Evolutionary conservation across 495 filamentous ascomycete species (phyloP).

Genomic region (Friedmanniomyces simplex): DNA sequence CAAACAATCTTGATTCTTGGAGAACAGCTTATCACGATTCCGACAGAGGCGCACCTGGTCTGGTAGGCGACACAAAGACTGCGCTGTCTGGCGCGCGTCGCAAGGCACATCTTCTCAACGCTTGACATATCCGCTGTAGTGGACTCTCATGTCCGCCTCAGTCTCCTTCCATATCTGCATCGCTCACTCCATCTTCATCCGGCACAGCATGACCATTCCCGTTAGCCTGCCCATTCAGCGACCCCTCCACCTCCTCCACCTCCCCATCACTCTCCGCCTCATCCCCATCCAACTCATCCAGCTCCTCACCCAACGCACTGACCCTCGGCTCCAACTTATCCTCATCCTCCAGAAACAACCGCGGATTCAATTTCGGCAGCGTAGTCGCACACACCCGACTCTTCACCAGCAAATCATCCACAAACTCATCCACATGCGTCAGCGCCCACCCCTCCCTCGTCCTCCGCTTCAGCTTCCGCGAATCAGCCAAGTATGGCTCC

Average conservation of each 20-base stretch:
- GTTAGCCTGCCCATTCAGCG: not conserved
- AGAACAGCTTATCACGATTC: no score
- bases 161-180: conserved; percentile 1
- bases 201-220: not conserved
- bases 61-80: no score
- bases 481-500: conserved; percentile 76
- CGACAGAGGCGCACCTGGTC: no score
- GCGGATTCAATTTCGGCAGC: conserved; percentile 78
- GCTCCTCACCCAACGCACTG: conserved; percentile 69
- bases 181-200: not conserved
- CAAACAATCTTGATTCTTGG: no score
- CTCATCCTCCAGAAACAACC: conserved; percentile 78
- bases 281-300: conserved; percentile 70
- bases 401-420: conserved; percentile 84
- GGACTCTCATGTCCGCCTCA: not conserved
- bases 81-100: no score
- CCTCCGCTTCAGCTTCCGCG: conserved; percentile 67
- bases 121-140: no score
- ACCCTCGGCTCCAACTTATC: conserved; percentile 76
- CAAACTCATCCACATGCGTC: conserved; percentile 83
- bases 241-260: conserved; percentile 2
- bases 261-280: conserved; percentile 37
- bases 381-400: conserved; percentile 85
- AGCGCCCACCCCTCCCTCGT: conserved; percentile 60
- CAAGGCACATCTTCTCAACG: no score